phyloP scores from a whole-genome alignment of 1,284 basidiomycete species.

The Ustilago trichophora region DNA sequence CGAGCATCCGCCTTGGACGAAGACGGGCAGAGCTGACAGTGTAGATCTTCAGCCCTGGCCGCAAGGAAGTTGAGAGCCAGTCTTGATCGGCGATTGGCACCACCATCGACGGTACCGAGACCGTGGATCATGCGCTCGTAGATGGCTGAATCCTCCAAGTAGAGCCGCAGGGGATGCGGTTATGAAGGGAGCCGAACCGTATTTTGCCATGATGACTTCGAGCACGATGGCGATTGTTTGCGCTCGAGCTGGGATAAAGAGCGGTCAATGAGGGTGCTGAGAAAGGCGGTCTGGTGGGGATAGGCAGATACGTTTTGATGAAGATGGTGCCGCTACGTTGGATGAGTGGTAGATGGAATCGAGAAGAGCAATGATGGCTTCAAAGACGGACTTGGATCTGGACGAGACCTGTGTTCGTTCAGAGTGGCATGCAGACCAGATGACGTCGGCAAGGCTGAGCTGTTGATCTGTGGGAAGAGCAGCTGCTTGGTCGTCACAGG shows the following conservation, averaged over 20 bases:
- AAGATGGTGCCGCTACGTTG: no score
- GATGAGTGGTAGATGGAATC: conserved; percentile 11
- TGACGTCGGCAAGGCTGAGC: conserved; percentile 33
- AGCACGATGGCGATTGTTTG: conserved; percentile 41
- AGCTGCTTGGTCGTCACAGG: conserved; percentile 3
- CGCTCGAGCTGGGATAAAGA: conserved; percentile 36
- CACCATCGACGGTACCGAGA: conserved; percentile 40
- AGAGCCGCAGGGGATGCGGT: conserved; percentile 3
- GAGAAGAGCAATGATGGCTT: conserved; percentile 22
- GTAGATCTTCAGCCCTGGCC: conserved; percentile 23
- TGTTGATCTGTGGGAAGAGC: conserved; percentile 29
- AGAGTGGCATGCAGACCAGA: conserved; percentile 45
- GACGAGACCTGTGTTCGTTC: conserved; percentile 38
- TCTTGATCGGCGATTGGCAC: conserved; percentile 32
- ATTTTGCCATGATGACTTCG: conserved; percentile 38
- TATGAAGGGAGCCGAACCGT: conserved; percentile 38
- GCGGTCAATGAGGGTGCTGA: conserved; percentile 26
- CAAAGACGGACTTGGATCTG: conserved; percentile 33
- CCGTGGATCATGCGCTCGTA: conserved; percentile 47
- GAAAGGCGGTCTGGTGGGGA: conserved; percentile 20
- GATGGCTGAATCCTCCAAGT: conserved; percentile 15
- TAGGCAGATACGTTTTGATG: no score
- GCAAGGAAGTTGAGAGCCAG: conserved; percentile 30
- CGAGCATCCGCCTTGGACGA: neutral
- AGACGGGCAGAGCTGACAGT: conserved; percentile 12